Percentiles rank a stretch among this genome's conserved stretches.
Evolutionary conservation across 371 early-diverging fungal species (phyloP).

Genomic region (Mucor velutinosus): DNA sequence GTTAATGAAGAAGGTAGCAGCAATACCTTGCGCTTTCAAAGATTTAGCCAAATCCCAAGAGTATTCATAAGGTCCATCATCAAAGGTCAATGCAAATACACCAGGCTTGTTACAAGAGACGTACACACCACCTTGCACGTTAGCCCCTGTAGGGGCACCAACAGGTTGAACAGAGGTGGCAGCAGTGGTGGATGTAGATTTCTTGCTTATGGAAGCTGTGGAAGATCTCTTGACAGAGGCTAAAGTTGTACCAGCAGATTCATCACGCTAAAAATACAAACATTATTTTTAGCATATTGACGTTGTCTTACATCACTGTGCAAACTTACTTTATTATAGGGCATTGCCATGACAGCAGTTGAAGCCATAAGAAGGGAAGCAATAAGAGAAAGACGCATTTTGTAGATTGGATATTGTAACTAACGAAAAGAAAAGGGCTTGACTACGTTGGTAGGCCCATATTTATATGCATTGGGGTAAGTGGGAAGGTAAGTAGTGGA

Average conservation of each 20-base stretch:
- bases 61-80: conserved; percentile 45
- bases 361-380: conserved; percentile 8
- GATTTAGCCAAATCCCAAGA: conserved; percentile 40
- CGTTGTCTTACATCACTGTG: neutral
- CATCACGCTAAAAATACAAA: conserved; percentile 3
- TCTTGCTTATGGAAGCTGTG: neutral
- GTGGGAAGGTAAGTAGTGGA: neutral
- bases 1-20: conserved; percentile 54
- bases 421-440: neutral
- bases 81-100: conserved; percentile 49
- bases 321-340: neutral
- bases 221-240: neutral
- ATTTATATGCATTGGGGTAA: neutral
- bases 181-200: neutral
- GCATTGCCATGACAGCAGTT: neutral
- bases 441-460: neutral
- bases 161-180: conserved; percentile 1
- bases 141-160: conserved; percentile 3
- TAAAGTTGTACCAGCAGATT: neutral
- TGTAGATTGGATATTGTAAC: neutral
- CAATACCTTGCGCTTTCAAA: conserved; percentile 33
- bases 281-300: neutral
- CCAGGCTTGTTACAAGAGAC: conserved; percentile 36
- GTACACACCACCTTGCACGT: conserved; percentile 12
- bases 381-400: conserved; percentile 7